A percentile compares a stretch with the other conserved stretches of the same genome.
These are phyloP conservation scores for Claviceps fusiformis DNA, from an alignment of 2,329 filamentous ascomycete genomes.

Conservation along the genomic window DNA sequence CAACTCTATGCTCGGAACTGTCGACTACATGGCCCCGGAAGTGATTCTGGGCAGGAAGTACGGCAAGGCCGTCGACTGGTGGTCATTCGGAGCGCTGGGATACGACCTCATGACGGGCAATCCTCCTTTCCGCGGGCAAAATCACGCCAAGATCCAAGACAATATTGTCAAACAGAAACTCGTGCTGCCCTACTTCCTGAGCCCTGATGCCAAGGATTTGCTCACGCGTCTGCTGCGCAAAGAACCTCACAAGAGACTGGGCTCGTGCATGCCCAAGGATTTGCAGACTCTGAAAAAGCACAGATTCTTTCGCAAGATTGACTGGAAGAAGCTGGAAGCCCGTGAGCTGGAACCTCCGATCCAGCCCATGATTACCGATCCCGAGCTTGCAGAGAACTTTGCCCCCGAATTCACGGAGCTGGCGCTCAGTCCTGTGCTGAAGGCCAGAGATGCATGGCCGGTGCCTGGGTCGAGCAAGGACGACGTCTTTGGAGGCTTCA, in stretches of 20 bases:
- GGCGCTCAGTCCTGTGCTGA: conserved; percentile 59
- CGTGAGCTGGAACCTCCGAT: conserved; percentile 82
- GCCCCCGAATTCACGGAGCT: conserved; percentile 80
- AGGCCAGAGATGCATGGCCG: conserved; percentile 28
- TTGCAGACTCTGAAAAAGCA: conserved; percentile 76
- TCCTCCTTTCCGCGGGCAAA: conserved; percentile 80
- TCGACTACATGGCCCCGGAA: conserved; percentile 98
- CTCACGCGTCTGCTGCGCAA: conserved; percentile 82
- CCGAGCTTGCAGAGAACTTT: conserved; percentile 94
- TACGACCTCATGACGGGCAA: conserved; percentile 87
- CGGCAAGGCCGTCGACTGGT: conserved; percentile 94
- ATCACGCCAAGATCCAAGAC: conserved; percentile 88
- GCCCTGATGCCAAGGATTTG: conserved; percentile 84
- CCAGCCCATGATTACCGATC: conserved; percentile 85
- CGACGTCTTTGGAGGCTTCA: conserved; percentile 50
- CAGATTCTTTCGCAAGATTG: conserved; percentile 91
- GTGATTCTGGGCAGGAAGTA: conserved; percentile 80
- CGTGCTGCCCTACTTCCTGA: conserved; percentile 75
- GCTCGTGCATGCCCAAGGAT: conserved; percentile 79
- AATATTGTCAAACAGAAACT: conserved; percentile 93
- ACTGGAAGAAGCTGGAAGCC: conserved; percentile 77
- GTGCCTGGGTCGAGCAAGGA: conserved; percentile 29
- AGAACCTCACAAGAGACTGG: conserved; percentile 80
- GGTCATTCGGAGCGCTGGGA: conserved; percentile 87
- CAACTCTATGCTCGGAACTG: conserved; percentile 83